These are phyloP conservation scores for grape (Vitis vinifera) DNA, from an alignment of 164 flowering plant species.

Conservation along the genomic window ASM3070453v1 NC_081810.1:7394501-7395000, in stretches of 20 bases:
- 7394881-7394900: neutral
- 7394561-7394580: too few relatives aligned
- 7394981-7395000: conserved; percentile 60
- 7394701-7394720: conserved; percentile 43
- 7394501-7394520: too few relatives aligned
- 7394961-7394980: conserved; percentile 49
- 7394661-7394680: conserved; percentile 56
- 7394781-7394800: conserved; percentile 31
- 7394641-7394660: conserved; percentile 50
- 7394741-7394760: conserved; percentile 47
- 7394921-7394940: conserved; percentile 10
- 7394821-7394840: neutral
- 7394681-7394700: conserved; percentile 52
- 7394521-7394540: too few relatives aligned
- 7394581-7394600: too few relatives aligned
- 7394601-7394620: conserved; percentile 25
- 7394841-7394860: neutral
- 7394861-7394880: neutral
- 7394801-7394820: conserved; percentile 57
- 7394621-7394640: conserved; percentile 50
- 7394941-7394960: conserved; percentile 64
- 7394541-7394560: too few relatives aligned
- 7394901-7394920: too few relatives aligned
- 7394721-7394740: conserved; percentile 46
- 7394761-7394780: conserved; percentile 58